Evolutionary conservation across 2,329 filamentous ascomycete genomes (phyloP).

Genomic region (Thelonectria blattea): DNA sequence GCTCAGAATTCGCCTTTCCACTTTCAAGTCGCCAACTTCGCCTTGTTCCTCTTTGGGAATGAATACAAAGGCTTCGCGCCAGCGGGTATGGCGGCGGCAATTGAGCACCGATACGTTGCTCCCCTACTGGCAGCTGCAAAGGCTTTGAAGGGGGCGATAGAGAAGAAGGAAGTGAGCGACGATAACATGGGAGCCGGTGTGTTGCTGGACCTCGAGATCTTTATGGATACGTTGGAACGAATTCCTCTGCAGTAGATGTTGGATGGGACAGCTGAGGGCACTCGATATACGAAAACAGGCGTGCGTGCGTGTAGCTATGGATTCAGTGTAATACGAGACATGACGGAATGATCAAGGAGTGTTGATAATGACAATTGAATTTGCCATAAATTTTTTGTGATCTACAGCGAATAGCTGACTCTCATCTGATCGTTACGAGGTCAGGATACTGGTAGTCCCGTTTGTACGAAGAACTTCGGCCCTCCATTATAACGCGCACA

Average conservation of each 20-base stretch:
- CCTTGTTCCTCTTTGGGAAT: slow-evolving; percentile 59
- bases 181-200: slow-evolving; percentile 39
- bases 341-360: neutral
- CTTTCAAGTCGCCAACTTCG: slow-evolving; percentile 66
- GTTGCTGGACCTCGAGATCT: slow-evolving; percentile 48
- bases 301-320: neutral
- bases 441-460: too few relatives aligned
- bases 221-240: slow-evolving; percentile 51
- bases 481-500: too few relatives aligned
- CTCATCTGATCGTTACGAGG: neutral
- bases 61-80: slow-evolving; percentile 58
- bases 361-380: neutral
- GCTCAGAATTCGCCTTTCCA: slow-evolving; percentile 59
- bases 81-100: slow-evolving; percentile 60
- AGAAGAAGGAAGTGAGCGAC: slow-evolving; percentile 42
- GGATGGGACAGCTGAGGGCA: neutral
- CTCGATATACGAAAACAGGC: slow-evolving; percentile 16
- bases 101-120: slow-evolving; percentile 64
- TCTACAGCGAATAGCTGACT: too few relatives aligned
- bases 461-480: too few relatives aligned
- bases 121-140: slow-evolving; percentile 56
- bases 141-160: slow-evolving; percentile 41
- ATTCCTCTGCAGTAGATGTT: slow-evolving; percentile 46
- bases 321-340: neutral
- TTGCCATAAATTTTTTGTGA: too few relatives aligned